Conservation (phyloP, 306 rosid species). For the Comarum palustre region DNA sequence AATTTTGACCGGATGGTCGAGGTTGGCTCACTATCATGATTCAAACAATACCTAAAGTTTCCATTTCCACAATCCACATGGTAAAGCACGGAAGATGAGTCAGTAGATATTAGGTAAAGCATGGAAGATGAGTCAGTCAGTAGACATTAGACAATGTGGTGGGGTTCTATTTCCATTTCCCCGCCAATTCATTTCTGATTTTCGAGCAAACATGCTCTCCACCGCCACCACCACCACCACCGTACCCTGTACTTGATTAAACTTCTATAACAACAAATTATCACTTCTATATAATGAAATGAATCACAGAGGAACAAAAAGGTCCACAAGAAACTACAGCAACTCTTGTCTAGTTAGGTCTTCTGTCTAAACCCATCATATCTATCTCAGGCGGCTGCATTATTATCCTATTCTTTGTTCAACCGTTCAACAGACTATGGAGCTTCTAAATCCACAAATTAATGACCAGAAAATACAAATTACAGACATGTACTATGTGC, state of each 20-base stretch:
- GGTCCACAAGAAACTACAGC: slow-evolving; percentile 22
- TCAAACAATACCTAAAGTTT: background rate
- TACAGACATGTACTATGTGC: slow-evolving; percentile 58
- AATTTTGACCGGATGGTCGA: background rate
- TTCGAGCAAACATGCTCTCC: background rate
- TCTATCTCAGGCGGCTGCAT: background rate
- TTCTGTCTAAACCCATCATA: background rate
- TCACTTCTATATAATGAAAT: background rate
- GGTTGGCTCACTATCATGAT: background rate
- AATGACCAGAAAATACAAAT: slow-evolving; percentile 29
- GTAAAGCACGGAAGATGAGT: background rate
- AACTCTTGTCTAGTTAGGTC: background rate
- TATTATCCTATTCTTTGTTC: slow-evolving; percentile 14
- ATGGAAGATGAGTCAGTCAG: background rate
- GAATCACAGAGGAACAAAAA: background rate
- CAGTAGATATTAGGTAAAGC: background rate
- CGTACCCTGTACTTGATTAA: background rate
- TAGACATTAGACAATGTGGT: background rate
- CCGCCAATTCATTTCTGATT: slow-evolving; percentile 14
- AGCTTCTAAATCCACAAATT: slow-evolving; percentile 30
- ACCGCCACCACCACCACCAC: slow-evolving; percentile 30
- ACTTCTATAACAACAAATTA: background rate
- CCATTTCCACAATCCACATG: background rate
- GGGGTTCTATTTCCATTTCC: slow-evolving; percentile 12
- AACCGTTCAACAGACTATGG: slow-evolving; percentile 23